Evolutionary conservation across 306 rosid genomes (phyloP).

Genomic region (Oxytropis ochrocephala): DNA sequence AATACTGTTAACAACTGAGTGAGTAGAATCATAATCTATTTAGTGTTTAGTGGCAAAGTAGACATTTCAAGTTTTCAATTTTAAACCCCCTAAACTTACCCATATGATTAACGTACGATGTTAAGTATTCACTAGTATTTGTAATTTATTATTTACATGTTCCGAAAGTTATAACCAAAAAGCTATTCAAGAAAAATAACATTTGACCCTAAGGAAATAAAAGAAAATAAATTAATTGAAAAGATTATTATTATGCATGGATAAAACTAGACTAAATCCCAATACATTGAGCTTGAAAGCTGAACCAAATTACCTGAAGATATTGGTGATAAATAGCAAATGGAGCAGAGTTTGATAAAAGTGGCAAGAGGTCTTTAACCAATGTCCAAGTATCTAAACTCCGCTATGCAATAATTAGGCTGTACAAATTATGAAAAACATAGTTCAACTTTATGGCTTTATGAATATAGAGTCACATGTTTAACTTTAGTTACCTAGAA

Average conservation of each 20-base stretch:
- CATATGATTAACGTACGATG: background rate
- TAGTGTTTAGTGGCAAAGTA: background rate
- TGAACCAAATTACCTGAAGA: conserved; percentile 61
- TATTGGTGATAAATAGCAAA: conserved; percentile 91
- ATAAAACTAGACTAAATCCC: background rate
- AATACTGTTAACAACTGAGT: background rate
- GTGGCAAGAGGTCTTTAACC: conserved; percentile 64
- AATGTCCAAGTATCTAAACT: conserved; percentile 66
- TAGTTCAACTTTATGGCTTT: background rate
- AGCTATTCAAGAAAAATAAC: background rate
- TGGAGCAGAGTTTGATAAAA: conserved; percentile 82
- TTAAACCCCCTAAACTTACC: background rate
- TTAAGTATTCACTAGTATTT: background rate
- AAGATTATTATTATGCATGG: background rate
- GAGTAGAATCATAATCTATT: background rate
- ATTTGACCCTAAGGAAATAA: background rate
- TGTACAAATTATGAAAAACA: conserved; percentile 23
- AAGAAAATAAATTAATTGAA: background rate
- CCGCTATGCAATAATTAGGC: conserved; percentile 88
- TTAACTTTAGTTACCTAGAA: conserved; percentile 54
- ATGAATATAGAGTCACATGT: background rate
- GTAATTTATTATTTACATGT: background rate
- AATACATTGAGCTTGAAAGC: background rate
- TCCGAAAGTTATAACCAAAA: background rate
- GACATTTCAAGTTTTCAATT: conserved; percentile 2